Evolutionary conservation across 2,329 filamentous ascomycete genomes (phyloP).

Genomic region (Penicillium crustosum): DNA sequence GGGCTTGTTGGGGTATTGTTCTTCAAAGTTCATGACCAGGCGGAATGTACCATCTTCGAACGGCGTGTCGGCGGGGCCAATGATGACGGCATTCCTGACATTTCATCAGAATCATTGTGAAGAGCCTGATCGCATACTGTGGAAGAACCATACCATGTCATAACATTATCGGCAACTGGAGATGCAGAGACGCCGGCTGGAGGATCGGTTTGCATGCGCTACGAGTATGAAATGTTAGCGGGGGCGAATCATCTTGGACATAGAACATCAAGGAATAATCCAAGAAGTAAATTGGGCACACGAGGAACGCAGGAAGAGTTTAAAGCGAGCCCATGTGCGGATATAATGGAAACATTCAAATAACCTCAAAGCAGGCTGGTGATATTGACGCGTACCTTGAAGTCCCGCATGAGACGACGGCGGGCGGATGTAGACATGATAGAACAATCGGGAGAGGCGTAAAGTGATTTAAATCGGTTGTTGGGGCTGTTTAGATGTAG

Average conservation of each 20-base stretch:
- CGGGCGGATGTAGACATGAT: constrained; percentile 88
- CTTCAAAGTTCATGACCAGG: constrained; percentile 98
- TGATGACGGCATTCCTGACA: constrained; percentile 93
- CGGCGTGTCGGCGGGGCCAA: constrained; percentile 92
- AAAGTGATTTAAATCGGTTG: background rate
- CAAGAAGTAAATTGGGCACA: background rate
- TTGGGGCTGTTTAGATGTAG: background rate
- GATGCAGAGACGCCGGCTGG: constrained; percentile 95
- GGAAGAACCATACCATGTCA: constrained; percentile 36
- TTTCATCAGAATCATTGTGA: constrained; percentile 7
- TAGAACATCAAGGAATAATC: background rate
- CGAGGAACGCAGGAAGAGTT: background rate
- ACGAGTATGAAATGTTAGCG: constrained; percentile 22
- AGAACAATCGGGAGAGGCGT: constrained; percentile 1
- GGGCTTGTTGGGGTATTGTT: constrained; percentile 98
- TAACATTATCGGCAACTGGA: constrained; percentile 66
- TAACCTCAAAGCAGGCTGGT: background rate
- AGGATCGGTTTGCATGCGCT: constrained; percentile 99
- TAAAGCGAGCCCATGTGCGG: too few species aligned
- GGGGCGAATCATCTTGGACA: constrained; percentile 5
- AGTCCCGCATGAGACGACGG: constrained; percentile 96
- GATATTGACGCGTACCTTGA: constrained; percentile 68
- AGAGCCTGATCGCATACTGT: background rate
- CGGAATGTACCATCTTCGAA: constrained; percentile 98
- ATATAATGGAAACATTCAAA: background rate